Evolutionary conservation across 495 filamentous ascomycete species (phyloP).

Genomic region (Xylaria sp.): DNA sequence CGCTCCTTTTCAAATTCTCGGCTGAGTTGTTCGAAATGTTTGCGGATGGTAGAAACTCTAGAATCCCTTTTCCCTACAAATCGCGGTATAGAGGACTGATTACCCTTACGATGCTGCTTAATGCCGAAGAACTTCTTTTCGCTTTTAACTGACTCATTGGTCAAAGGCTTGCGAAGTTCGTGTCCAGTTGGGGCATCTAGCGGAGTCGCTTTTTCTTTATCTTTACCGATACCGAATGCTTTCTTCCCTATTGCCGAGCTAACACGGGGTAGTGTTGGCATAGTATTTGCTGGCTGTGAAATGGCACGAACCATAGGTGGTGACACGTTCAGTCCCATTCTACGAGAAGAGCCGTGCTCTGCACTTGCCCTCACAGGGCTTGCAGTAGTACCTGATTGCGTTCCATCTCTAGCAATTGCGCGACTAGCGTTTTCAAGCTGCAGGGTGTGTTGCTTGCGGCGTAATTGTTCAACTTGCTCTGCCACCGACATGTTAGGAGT

Average conservation of each 20-base stretch:
- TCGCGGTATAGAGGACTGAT: slow-evolving; percentile 84
- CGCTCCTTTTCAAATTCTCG: slow-evolving; percentile 97
- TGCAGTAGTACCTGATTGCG: slow-evolving; percentile 24
- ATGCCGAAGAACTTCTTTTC: slow-evolving; percentile 79
- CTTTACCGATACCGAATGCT: slow-evolving; percentile 36
- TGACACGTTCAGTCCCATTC: slow-evolving; percentile 55
- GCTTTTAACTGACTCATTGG: slow-evolving; percentile 49
- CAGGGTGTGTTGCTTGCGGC: slow-evolving; percentile 49
- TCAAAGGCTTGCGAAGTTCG: slow-evolving; percentile 38
- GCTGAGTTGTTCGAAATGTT: slow-evolving; percentile 95
- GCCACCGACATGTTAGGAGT: slow-evolving; percentile 43
- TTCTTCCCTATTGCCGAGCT: slow-evolving; percentile 39
- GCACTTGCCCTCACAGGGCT: slow-evolving; percentile 27
- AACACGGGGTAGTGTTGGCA: slow-evolving; percentile 36
- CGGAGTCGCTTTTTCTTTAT: slow-evolving; percentile 37
- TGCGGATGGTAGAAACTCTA: slow-evolving; percentile 85
- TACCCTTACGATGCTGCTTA: slow-evolving; percentile 65
- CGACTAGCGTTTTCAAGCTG: slow-evolving; percentile 37
- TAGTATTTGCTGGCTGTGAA: slow-evolving; percentile 64
- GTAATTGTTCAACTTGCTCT: slow-evolving; percentile 59
- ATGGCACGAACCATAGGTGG: slow-evolving; percentile 74
- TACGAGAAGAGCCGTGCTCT: slow-evolving; percentile 53
- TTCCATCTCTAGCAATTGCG: slow-evolving; percentile 33
- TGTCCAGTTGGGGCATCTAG: slow-evolving; percentile 31
- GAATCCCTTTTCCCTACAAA: slow-evolving; percentile 75